Evolutionary conservation across 129 eudicot genomes (phyloP).

Genomic region (Flaveria bidentis): DNA sequence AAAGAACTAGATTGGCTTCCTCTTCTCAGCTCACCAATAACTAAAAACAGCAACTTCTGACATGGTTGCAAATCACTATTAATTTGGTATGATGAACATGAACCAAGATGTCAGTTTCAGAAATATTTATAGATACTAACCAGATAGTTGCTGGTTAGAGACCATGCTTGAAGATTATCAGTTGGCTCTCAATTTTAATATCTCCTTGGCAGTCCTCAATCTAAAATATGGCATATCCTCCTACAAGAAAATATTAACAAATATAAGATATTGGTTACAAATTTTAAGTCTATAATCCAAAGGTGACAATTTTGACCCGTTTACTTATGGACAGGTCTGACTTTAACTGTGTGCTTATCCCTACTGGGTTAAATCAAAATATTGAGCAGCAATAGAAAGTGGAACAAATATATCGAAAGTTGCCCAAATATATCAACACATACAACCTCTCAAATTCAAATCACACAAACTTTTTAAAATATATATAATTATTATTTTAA

Average conservation of each 20-base stretch:
- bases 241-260: slow-evolving; percentile 39
- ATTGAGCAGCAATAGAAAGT: neutral
- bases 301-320: neutral
- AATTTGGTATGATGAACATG: neutral
- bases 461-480: neutral
- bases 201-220: slow-evolving; percentile 81
- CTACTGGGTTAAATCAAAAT: neutral
- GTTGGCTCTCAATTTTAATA: slow-evolving; percentile 67
- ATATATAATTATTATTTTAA: neutral
- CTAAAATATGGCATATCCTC: slow-evolving; percentile 90
- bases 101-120: neutral
- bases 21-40: slow-evolving; percentile 6
- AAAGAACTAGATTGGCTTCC: slow-evolving; percentile 16
- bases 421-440: neutral
- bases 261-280: neutral
- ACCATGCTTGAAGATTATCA: slow-evolving; percentile 29
- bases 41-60: slow-evolving; percentile 5
- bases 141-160: neutral
- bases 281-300: neutral
- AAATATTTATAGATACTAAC: slow-evolving; percentile 3
- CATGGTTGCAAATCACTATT: neutral
- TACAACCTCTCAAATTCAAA: neutral
- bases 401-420: neutral
- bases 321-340: neutral
- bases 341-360: neutral